Evolutionary conservation across 441 rosid species (phyloP), one percentile per base, ranked within the genome.

Genomic region (Pelargonium cotyledonis): DNA sequence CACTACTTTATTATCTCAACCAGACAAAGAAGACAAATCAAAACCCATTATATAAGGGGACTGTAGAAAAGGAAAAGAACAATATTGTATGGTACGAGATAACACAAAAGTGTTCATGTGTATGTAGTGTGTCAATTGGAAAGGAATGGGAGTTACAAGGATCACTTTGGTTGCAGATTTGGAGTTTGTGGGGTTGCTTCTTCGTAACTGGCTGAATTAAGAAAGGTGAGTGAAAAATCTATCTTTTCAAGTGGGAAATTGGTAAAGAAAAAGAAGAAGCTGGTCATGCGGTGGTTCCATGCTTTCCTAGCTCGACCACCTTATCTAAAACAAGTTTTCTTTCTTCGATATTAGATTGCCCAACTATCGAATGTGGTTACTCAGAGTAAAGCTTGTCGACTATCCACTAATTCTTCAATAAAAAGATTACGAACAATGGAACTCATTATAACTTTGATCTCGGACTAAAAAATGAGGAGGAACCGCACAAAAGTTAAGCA

Each of bases 131-230:
- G 35, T 5, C 11, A 46, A 58, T 64, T 15, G 65, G 49, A 41
- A 70, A 65, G 5, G 57, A 26, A 53, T 49, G 53, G 7, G 57
- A 12, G 57, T 49, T 16, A 49, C 15, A 67, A 31, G 65, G 72
- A 68, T 21, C 63, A 26, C 74, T 80, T 78, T 74, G 80, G 73
- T 70, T 78, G 70, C 14, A 65, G 73, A 73, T 58, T 73, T 63
- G 53, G 76, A 43, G 11, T 8, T 21, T 71, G 35, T 41, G 51
- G 46, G 60, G 35, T 38, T 46, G 65, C 51, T 60, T 68, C 68
- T 46, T 31, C 5, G 38, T 67, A 58, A 66, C 58, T 47, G 64
- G 78, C 12, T n/a, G 65, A 40, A 10, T 9, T 15, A 68, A 63
- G 69, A 57, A 67, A 67, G 23, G 63, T 8, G 16, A 29, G 23